These are phyloP conservation scores for Cairneyella variabilis DNA, from an alignment of 495 filamentous ascomycete genomes.

Conservation along the genomic window DNA sequence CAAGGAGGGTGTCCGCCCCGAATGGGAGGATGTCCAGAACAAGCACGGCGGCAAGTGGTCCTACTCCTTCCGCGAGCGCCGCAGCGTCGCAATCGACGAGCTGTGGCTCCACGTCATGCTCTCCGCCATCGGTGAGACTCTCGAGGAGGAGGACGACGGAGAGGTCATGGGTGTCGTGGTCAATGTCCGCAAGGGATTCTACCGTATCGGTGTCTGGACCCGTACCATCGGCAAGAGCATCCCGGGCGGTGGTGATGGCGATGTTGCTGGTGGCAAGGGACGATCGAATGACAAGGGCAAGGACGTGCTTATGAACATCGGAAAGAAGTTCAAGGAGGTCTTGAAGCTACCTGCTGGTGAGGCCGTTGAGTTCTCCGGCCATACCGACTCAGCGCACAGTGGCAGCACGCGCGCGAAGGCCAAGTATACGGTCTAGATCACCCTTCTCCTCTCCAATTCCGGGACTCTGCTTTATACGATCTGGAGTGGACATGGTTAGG, in stretches of 20 bases:
- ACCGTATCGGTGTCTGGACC: slow-evolving; percentile 90
- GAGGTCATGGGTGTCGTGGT: slow-evolving; percentile 99
- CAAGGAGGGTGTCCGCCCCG: slow-evolving; percentile 92
- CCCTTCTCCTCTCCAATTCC: too few relatives aligned
- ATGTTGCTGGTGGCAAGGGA: slow-evolving; percentile 63
- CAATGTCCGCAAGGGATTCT: slow-evolving; percentile 98
- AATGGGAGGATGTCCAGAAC: slow-evolving; percentile 98
- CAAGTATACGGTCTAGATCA: slow-evolving; percentile 86
- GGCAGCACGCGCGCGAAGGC: slow-evolving; percentile 94
- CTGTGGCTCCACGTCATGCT: slow-evolving; percentile 97
- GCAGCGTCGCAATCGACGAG: slow-evolving; percentile 83
- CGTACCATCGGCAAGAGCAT: slow-evolving; percentile 82
- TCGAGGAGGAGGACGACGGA: slow-evolving; percentile 88
- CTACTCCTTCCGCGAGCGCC: slow-evolving; percentile 94
- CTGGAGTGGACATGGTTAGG: too few relatives aligned
- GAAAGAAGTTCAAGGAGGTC: slow-evolving; percentile 84
- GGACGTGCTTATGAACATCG: slow-evolving; percentile 78
- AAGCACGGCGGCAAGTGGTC: slow-evolving; percentile 99
- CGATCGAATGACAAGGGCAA: slow-evolving; percentile 73
- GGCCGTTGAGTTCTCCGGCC: slow-evolving; percentile 88
- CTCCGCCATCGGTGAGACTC: slow-evolving; percentile 93
- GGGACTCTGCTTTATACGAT: too few relatives aligned
- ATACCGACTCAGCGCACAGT: slow-evolving; percentile 87
- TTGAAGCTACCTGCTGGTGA: slow-evolving; percentile 72
- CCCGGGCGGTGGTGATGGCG: slow-evolving; percentile 67